phyloP scores from a whole-genome alignment of 2,329 filamentous ascomycete species.

The Cladorrhinum sp. region DNA sequence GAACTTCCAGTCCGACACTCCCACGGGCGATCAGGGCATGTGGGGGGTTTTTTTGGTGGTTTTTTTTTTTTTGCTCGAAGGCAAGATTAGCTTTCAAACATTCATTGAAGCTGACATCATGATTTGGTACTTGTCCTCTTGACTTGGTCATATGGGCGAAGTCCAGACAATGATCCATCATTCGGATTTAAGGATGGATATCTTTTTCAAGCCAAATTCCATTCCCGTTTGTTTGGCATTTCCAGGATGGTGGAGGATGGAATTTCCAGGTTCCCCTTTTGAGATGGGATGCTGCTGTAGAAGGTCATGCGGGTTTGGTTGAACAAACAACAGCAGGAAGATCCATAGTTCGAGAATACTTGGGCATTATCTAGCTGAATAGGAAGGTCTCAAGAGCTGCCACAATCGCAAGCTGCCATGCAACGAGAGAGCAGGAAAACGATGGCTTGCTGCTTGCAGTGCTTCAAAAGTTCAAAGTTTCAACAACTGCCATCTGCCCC shows the following conservation, averaged over 20 bases:
- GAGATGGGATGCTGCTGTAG: background rate
- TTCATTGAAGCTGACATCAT: too few relatives aligned
- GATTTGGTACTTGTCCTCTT: too few relatives aligned
- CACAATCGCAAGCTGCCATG: background rate
- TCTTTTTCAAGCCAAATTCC: too few relatives aligned
- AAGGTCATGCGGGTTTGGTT: background rate
- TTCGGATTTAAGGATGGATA: too few relatives aligned
- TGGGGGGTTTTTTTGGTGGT: too few relatives aligned
- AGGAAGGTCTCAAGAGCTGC: background rate
- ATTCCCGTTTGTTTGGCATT: background rate
- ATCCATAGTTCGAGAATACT: background rate
- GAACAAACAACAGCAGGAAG: too few relatives aligned
- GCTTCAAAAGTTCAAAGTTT: background rate
- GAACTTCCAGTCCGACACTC: too few relatives aligned
- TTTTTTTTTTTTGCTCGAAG: too few relatives aligned
- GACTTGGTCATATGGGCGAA: too few relatives aligned
- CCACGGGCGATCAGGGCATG: background rate
- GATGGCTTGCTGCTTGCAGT: background rate
- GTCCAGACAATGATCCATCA: too few relatives aligned
- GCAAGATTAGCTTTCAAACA: too few relatives aligned
- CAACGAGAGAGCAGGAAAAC: background rate
- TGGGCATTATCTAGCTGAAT: background rate
- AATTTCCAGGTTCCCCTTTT: background rate
- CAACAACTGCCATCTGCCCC: constrained; percentile 1
- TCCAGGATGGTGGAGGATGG: background rate